Evolutionary conservation across 768 basidiomycete species (phyloP), one percentile per base, ranked within the genome.

Genomic region (Candolleomyces aberdarensis): DNA sequence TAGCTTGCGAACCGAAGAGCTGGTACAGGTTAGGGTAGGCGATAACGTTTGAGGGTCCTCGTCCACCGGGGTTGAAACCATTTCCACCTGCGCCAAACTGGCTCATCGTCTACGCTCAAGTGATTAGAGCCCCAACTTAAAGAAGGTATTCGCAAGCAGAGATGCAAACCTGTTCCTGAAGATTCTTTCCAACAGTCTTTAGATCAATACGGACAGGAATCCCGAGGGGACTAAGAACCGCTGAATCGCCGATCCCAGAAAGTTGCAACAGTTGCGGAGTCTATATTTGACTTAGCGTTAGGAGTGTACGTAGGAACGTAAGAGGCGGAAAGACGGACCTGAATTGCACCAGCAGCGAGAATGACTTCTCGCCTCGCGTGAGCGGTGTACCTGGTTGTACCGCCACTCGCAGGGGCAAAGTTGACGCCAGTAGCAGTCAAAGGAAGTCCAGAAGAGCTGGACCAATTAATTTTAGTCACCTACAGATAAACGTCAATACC

Each of bases 191-290:
- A 5, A 85, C 83, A 5, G 76, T 78, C 62, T 76, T 76, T 31
- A 84, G 71, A 58, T 83, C 70, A 44, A 84, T 71, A n/a, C 73
- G 69, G 3, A 79, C 76, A 13, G 64, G 67, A 66, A 87, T 83
- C 0, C 79, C 82, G 20, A 85, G 72, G 1, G 77, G 71, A 0
- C 65, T 66, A 0, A 86, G 78, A 20, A 81, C 47, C 10, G 68
- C 67, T 0, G 80, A 70, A 66, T 85, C 82, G 2, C 85, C 85
- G 59, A 86, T 80, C 0, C 85, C 85, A 13, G 84, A 85, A 1
- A 83, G 76, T 67, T 85, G 82, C 14, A 83, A 75, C 10, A 83
- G 71, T 1, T 74, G 74, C 4, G 82, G 82, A 0, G 78, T 77
- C 75, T 80, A 41, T n/a, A 10, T 36, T 11, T 11, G 11, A 36